Base-by-base conservation (phyloP, 139 green algal species). In the Limnomonas spitsbergensis region DNA sequence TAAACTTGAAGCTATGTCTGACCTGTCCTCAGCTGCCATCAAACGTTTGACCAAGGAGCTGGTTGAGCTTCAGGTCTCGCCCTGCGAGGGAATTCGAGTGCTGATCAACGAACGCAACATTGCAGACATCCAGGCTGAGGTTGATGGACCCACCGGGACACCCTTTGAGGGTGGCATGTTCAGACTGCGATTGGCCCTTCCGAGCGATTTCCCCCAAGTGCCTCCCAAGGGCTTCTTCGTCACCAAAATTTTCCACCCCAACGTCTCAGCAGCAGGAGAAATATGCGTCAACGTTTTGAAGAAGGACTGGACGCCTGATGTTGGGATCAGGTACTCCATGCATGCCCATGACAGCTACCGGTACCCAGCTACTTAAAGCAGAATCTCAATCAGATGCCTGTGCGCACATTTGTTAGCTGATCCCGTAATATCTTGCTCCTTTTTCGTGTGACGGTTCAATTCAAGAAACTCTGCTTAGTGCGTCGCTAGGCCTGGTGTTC, bases 261-360 rank as follows among this genome's bases (percentile, higher is more conserved):
- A 99, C 78, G 89, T 99, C 2, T 91, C 91, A 38, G 78, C 87
- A 26, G 67, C 66, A 2, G 96, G 96, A 1, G 96, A 99, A 66
- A 98, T 99, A 74, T 99, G 96, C 61, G 96, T 99, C 24, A 99
- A 99, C 75, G 94, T 97, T 36, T 89, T 99, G 2, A 98, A 99
- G 82, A 90, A 89, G 39, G 95, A 99, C 84, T 99, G 95, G 95
- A 91, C 85, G 56, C 82, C 91, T 2, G 90, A 90, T 31, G 77
- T 95, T 40, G 94, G 94, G 36, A 66, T 99, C 38, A 83, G 91
- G 35, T 96, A 98, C 47, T n/a, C n/a, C n/a, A n/a, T n/a, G n/a
- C n/a, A n/a, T n/a, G n/a, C n/a, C n/a, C n/a, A n/a, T n/a, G n/a
- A n/a, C n/a, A n/a, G n/a, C n/a, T n/a, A n/a, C n/a, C n/a, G n/a